These are phyloP conservation scores for Passiflora organensis DNA, from an alignment of 345 rosid species.

Conservation along the genomic window DNA sequence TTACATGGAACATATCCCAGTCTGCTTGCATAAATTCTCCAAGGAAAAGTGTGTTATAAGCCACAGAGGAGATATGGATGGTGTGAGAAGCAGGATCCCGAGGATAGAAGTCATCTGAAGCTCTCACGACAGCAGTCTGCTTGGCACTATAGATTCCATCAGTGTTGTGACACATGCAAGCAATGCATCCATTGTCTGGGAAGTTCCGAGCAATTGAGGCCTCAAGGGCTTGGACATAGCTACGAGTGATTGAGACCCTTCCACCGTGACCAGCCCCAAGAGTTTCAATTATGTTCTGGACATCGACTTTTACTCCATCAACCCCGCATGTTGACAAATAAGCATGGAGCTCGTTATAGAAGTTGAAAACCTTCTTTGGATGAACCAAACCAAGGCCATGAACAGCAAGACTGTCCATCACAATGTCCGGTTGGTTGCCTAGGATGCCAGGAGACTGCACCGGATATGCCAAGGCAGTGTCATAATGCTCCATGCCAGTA, in stretches of 20 bases:
- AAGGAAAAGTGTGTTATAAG: constrained; percentile 83
- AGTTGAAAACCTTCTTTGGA: constrained; percentile 84
- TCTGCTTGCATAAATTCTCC: constrained; percentile 99
- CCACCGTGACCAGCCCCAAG: constrained; percentile 97
- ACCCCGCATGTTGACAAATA: constrained; percentile 90
- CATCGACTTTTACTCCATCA: constrained; percentile 98
- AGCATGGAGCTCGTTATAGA: constrained; percentile 95
- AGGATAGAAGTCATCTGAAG: constrained; percentile 93
- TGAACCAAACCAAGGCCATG: constrained; percentile 92
- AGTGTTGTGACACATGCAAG: constrained; percentile 97
- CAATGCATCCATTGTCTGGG: constrained; percentile 83
- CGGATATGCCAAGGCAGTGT: constrained; percentile 81
- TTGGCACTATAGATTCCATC: constrained; percentile 90
- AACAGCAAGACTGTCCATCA: constrained; percentile 83
- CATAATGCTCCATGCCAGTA: constrained; percentile 93
- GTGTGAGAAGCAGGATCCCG: constrained; percentile 97
- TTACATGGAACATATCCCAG: constrained; percentile 99
- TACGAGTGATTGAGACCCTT: constrained; percentile 85
- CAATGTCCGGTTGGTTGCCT: constrained; percentile 94
- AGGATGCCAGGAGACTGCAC: constrained; percentile 75
- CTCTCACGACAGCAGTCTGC: constrained; percentile 90
- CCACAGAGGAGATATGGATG: constrained; percentile 85
- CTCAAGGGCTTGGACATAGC: constrained; percentile 83
- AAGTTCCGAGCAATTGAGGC: constrained; percentile 80
- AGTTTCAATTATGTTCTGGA: constrained; percentile 89